These are phyloP conservation scores for Rubia tinctorum DNA, from an alignment of 305 asterid genomes.

Conservation along the genomic window DNA sequence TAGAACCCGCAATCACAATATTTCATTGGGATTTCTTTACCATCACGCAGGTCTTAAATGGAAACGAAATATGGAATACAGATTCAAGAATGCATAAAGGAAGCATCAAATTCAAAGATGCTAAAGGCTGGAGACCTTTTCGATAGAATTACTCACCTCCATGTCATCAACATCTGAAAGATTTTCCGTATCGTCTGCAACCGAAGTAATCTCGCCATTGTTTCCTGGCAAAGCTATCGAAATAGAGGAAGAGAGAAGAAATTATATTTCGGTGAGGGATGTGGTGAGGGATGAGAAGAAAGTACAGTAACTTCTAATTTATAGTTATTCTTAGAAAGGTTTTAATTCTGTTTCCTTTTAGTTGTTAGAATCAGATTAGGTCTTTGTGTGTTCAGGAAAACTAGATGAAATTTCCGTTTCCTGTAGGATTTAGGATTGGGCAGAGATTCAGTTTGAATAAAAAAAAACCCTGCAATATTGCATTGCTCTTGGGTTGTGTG, in stretches of 20 bases:
- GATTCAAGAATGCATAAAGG: background rate
- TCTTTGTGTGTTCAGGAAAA: background rate
- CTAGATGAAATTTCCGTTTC: background rate
- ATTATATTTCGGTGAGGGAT: background rate
- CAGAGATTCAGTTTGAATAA: background rate
- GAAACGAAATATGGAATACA: background rate
- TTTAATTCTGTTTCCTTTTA: background rate
- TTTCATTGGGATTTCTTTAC: background rate
- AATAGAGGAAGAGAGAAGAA: background rate
- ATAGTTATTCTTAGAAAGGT: background rate
- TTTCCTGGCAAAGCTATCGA: slow-evolving; percentile 13
- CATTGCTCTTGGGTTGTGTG: background rate
- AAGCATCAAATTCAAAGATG: background rate
- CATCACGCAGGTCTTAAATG: background rate
- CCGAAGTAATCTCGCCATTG: slow-evolving; percentile 11
- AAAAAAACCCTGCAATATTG: background rate
- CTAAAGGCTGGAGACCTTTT: background rate
- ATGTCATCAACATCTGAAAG: slow-evolving; percentile 76
- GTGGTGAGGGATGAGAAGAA: background rate
- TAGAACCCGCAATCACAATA: background rate
- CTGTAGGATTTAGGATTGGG: background rate
- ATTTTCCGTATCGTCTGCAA: slow-evolving; percentile 52
- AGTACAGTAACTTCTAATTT: background rate
- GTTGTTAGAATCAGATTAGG: background rate
- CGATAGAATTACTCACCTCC: slow-evolving; percentile 44